A percentile compares a stretch with the other conserved stretches of the same genome.
Evolutionary conservation across 140 eudicot species (phyloP).

Genomic region (Senecio squalidus): DNA sequence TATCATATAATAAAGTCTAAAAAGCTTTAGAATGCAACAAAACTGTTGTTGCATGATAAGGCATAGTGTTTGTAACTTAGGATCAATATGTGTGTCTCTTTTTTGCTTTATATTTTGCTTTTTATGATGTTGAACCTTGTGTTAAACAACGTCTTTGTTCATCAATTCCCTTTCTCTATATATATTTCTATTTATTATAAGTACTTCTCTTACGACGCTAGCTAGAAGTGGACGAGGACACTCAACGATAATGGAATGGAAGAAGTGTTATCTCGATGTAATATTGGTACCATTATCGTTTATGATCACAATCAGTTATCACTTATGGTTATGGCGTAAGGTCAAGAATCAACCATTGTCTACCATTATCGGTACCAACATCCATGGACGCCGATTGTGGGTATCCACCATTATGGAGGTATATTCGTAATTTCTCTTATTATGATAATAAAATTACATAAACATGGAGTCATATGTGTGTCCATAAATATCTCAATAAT

Average conservation of each 20-base stretch:
- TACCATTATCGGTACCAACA: slow-evolving; percentile 75
- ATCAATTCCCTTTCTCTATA: slow-evolving; percentile 6
- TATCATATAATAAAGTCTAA: slow-evolving; percentile 9
- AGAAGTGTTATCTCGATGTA: slow-evolving; percentile 68
- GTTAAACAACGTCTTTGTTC: slow-evolving; percentile 37
- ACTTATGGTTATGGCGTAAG: slow-evolving; percentile 75
- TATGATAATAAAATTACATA: background rate
- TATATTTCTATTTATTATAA: background rate
- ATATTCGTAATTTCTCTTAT: background rate
- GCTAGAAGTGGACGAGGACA: background rate
- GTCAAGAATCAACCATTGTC: slow-evolving; percentile 61
- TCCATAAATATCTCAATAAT: background rate
- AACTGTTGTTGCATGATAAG: slow-evolving; percentile 25
- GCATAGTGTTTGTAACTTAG: slow-evolving; percentile 23
- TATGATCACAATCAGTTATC: slow-evolving; percentile 43
- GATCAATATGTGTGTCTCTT: slow-evolving; percentile 20
- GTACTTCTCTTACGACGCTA: slow-evolving; percentile 5
- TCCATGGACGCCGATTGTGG: slow-evolving; percentile 71
- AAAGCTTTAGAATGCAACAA: slow-evolving; percentile 16
- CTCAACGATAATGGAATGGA: slow-evolving; percentile 68
- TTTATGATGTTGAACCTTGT: slow-evolving; percentile 33
- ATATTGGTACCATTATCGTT: slow-evolving; percentile 67
- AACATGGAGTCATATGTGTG: background rate
- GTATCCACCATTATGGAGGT: slow-evolving; percentile 86
- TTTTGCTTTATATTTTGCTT: slow-evolving; percentile 23